phyloP scores from a whole-genome alignment of 306 rosid species.

The Fragaria vesca region DNA sequence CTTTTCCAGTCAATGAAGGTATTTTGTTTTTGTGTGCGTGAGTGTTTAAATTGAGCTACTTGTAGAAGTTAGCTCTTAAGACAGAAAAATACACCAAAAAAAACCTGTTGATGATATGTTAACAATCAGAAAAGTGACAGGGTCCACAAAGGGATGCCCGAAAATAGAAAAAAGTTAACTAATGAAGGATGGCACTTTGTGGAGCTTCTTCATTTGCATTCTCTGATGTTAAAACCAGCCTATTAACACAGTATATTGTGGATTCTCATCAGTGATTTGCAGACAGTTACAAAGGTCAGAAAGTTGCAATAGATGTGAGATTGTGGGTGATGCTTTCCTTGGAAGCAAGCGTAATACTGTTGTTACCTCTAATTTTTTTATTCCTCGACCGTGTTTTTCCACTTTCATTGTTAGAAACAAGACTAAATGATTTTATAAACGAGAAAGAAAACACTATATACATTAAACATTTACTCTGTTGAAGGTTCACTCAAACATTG shows the following conservation, averaged over 20 bases:
- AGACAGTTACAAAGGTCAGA: not conserved
- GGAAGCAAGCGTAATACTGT: not conserved
- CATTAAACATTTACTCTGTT: not conserved
- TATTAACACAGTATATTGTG: not conserved
- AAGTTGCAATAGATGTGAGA: not conserved
- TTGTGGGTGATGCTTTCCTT: not conserved
- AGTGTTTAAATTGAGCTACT: not conserved
- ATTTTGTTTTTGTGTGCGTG: no score
- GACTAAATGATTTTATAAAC: not conserved
- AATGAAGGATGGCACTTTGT: not conserved
- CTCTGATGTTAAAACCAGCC: not conserved
- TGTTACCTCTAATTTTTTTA: not conserved
- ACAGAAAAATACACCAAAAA: not conserved
- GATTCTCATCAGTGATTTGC: not conserved
- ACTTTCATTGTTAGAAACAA: not conserved
- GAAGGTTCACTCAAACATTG: not conserved
- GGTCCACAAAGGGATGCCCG: not conserved
- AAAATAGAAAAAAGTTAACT: not conserved
- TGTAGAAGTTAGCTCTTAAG: not conserved
- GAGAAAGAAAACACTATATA: not conserved
- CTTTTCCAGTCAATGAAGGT: not conserved
- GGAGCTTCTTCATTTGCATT: not conserved
- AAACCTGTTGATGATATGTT: not conserved
- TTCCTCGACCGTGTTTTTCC: not conserved
- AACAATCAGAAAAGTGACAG: not conserved